Evolutionary conservation across 768 basidiomycete genomes (phyloP).

Genomic region (Sporobolomyces phaffii): DNA sequence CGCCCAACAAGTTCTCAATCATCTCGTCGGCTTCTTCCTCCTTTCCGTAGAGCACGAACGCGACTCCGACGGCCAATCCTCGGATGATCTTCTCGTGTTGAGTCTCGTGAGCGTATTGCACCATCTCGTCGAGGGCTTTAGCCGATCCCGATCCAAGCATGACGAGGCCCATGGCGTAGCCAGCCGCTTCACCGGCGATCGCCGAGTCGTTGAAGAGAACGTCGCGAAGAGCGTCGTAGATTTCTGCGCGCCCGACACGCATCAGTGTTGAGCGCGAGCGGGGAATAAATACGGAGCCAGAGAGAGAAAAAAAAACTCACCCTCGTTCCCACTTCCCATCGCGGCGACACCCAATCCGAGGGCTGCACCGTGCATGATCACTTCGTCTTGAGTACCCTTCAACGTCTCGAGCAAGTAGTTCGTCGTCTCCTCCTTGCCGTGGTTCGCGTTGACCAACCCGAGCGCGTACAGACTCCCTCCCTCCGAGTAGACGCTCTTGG

Average conservation of each 20-base stretch:
- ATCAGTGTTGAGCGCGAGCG: neutral
- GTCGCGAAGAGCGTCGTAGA: constrained; percentile 85
- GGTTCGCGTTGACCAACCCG: constrained; percentile 88
- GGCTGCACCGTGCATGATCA: constrained; percentile 95
- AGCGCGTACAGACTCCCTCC: constrained; percentile 94
- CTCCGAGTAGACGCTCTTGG: constrained; percentile 76
- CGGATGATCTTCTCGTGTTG: constrained; percentile 99
- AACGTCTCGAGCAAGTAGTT: constrained; percentile 71
- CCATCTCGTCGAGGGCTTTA: constrained; percentile 83
- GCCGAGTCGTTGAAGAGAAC: constrained; percentile 90
- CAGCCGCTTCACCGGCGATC: constrained; percentile 88
- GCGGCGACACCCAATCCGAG: constrained; percentile 92
- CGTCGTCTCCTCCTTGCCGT: constrained; percentile 51
- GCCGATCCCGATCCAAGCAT: constrained; percentile 90
- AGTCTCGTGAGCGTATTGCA: constrained; percentile 90
- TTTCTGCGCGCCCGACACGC: constrained; percentile 50
- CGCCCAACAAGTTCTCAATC: constrained; percentile 67
- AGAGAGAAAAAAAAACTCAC: constrained; percentile 42
- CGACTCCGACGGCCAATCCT: constrained; percentile 83
- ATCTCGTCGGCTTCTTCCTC: constrained; percentile 88
- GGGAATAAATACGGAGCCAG: neutral
- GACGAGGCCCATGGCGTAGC: constrained; percentile 94
- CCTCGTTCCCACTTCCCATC: constrained; percentile 79
- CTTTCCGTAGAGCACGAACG: constrained; percentile 83
- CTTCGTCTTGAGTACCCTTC: constrained; percentile 66